phyloP scores from a whole-genome alignment of 192 early-diverging fungal genomes.

The Entophlyctis helioformis region DNA sequence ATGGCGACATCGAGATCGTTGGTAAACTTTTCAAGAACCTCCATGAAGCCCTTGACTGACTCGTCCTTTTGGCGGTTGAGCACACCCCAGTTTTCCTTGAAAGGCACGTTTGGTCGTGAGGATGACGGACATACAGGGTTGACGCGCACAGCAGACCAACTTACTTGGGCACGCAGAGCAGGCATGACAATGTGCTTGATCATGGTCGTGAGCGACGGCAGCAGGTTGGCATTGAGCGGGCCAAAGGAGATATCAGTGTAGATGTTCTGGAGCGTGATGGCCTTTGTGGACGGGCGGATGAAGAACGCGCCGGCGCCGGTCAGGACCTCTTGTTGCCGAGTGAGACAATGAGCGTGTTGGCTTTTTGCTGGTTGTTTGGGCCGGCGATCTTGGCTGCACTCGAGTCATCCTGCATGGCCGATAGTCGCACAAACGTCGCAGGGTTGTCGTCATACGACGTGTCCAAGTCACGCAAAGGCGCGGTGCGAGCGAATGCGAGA shows the following conservation, averaged over 20 bases:
- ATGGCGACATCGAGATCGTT: slow-evolving; percentile 51
- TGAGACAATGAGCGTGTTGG: slow-evolving; percentile 35
- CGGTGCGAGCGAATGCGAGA: too few species aligned
- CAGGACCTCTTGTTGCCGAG: slow-evolving; percentile 37
- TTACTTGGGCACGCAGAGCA: slow-evolving; percentile 41
- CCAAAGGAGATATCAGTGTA: slow-evolving; percentile 43
- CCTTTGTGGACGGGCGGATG: slow-evolving; percentile 37
- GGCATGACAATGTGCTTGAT: slow-evolving; percentile 51
- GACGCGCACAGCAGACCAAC: background rate
- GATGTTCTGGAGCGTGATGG: slow-evolving; percentile 41
- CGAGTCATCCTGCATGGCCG: too few species aligned
- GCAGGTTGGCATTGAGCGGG: slow-evolving; percentile 28
- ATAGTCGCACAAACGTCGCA: too few species aligned
- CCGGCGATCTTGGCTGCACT: too few species aligned
- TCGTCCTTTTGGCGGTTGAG: slow-evolving; percentile 37
- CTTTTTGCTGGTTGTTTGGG: too few species aligned
- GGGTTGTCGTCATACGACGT: too few species aligned
- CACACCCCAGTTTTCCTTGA: slow-evolving; percentile 56
- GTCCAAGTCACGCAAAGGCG: too few species aligned
- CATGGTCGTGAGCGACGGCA: slow-evolving; percentile 42
- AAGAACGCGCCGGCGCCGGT: slow-evolving; percentile 46
- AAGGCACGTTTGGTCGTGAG: too few species aligned
- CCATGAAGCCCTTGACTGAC: slow-evolving; percentile 39
- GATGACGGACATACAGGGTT: background rate
- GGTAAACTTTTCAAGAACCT: slow-evolving; percentile 44